Percentiles rank a stretch among this genome's conserved stretches.
phyloP scores from a whole-genome alignment of 768 basidiomycete genomes.

The Psilocybe tampanensis region DNA sequence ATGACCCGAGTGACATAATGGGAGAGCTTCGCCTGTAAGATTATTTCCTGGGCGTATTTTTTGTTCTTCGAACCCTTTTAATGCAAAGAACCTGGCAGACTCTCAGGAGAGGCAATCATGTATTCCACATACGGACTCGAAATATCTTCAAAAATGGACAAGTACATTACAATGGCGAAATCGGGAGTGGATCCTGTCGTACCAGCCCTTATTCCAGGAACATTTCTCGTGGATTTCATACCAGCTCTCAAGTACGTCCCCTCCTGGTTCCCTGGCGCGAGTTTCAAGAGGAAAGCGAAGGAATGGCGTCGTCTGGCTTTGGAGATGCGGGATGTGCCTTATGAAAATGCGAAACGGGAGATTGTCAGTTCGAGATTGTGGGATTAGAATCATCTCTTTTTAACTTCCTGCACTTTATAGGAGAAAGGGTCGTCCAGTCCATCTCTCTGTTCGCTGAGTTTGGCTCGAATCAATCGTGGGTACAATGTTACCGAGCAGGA shows the following conservation, averaged over 20 bases:
- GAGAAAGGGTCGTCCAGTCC: conserved; percentile 13
- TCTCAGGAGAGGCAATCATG: conserved; percentile 36
- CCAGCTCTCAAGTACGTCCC: conserved; percentile 31
- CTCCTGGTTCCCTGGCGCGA: conserved; percentile 34
- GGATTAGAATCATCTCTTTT: neutral
- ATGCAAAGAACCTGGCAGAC: conserved; percentile 21
- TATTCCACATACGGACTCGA: conserved; percentile 49
- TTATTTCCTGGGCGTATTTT: conserved; percentile 3
- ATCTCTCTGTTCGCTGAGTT: conserved; percentile 19
- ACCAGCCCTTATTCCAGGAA: conserved; percentile 33
- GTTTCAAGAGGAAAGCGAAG: conserved; percentile 39
- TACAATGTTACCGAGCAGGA: conserved; percentile 17
- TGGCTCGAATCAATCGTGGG: conserved; percentile 10
- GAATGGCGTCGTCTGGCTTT: conserved; percentile 35
- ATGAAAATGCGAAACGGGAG: conserved; percentile 27
- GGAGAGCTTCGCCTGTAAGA: conserved; percentile 37
- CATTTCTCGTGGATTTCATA: conserved; percentile 32
- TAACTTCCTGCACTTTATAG: conserved; percentile 5
- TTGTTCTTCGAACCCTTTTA: neutral
- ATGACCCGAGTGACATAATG: conserved; percentile 32
- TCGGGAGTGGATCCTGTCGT: conserved; percentile 33
- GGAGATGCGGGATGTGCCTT: conserved; percentile 39
- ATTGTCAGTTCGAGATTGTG: conserved; percentile 27
- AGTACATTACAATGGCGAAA: conserved; percentile 43
- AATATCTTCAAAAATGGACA: conserved; percentile 39